phyloP scores from a whole-genome alignment of 2,329 filamentous ascomycete genomes.

The Pestalotiopsis sp. region DNA sequence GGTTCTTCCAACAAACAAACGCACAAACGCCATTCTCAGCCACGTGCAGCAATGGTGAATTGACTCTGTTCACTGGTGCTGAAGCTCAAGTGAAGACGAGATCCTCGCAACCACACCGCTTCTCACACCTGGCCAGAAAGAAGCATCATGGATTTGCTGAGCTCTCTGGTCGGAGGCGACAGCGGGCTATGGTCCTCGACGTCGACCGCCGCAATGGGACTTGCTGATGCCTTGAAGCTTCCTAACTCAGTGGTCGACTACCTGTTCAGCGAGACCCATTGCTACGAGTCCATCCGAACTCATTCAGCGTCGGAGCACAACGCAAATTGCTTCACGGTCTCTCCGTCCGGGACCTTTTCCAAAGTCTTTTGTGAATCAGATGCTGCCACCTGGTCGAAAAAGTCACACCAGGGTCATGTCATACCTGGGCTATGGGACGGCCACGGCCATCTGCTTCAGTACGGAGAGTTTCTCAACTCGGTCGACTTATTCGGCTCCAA shows the following conservation, averaged over 20 bases:
- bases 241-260: slow-evolving; percentile 24
- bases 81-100: neutral
- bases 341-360: slow-evolving; percentile 50
- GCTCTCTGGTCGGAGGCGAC: slow-evolving; percentile 21
- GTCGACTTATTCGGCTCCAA: slow-evolving; percentile 64
- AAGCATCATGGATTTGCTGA: slow-evolving; percentile 24
- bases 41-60: neutral
- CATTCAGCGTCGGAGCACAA: slow-evolving; percentile 38
- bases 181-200: slow-evolving; percentile 21
- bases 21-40: neutral
- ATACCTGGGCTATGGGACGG: slow-evolving; percentile 73
- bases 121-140: neutral
- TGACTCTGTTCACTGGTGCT: neutral
- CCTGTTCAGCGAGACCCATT: slow-evolving; percentile 37
- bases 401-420: slow-evolving; percentile 51
- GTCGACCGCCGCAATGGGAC: slow-evolving; percentile 22
- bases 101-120: neutral
- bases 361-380: slow-evolving; percentile 44
- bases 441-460: slow-evolving; percentile 68
- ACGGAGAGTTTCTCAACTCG: slow-evolving; percentile 69
- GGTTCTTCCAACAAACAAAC: neutral
- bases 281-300: slow-evolving; percentile 48
- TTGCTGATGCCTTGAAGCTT: slow-evolving; percentile 26
- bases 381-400: slow-evolving; percentile 29
- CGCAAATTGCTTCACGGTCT: slow-evolving; percentile 60